A percentile compares a stretch with the other conserved stretches of the same genome.
Evolutionary conservation across 257 asterid species (phyloP).

Genomic region (Solanum chaucha): DNA sequence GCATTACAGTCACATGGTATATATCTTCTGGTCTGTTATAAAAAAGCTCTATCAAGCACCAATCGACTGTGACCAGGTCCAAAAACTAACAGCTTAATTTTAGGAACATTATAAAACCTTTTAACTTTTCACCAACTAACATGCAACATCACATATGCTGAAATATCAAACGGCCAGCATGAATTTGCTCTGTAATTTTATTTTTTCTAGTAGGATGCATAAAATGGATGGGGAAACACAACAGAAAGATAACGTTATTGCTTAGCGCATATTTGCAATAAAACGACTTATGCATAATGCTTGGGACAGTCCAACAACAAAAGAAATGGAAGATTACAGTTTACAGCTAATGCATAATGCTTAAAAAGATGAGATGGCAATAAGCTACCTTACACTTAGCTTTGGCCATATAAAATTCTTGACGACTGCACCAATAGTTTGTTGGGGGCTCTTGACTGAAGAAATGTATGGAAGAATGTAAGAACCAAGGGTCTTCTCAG

Average conservation of each 20-base stretch:
- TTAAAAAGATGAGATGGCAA: not conserved
- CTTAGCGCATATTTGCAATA: not conserved
- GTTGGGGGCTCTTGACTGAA: constrained; percentile 97
- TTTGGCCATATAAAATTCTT: constrained; percentile 55
- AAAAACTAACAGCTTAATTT: not conserved
- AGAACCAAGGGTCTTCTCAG: constrained; percentile 94
- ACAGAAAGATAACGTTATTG: not conserved
- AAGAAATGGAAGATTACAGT: not conserved
- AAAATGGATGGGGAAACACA: not conserved
- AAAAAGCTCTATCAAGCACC: not conserved
- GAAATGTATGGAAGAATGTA: constrained; percentile 89
- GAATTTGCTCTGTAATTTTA: not conserved
- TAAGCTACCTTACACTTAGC: constrained; percentile 48
- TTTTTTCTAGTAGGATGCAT: not conserved
- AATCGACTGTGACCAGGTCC: not conserved
- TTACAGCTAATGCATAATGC: not conserved
- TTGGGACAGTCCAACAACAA: not conserved
- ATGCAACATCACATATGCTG: not conserved
- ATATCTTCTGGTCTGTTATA: constrained; percentile 71
- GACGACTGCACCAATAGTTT: constrained; percentile 75
- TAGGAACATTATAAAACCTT: not conserved
- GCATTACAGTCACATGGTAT: constrained; percentile 97
- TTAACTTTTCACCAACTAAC: not conserved
- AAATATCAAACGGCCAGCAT: not conserved
- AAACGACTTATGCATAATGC: not conserved